A percentile compares a stretch with the other conserved stretches of the same genome.
These are phyloP conservation scores for Crataegus laevigata DNA, from an alignment of 306 rosid species.

Conservation along the genomic window DNA sequence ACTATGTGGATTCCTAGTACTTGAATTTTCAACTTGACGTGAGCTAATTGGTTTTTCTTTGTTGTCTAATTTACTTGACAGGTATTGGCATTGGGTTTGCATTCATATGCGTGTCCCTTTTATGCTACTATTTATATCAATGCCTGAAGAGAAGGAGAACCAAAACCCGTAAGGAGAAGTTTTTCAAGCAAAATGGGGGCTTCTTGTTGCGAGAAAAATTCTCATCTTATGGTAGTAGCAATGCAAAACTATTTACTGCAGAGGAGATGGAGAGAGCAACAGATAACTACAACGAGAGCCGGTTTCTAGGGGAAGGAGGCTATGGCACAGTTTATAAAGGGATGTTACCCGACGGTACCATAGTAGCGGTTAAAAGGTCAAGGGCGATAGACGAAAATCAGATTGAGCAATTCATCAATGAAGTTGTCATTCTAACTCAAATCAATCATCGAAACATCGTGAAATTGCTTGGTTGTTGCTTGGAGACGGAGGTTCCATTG, in stretches of 20 bases:
- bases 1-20: neutral
- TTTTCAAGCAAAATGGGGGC: slow-evolving; percentile 59
- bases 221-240: slow-evolving; percentile 24
- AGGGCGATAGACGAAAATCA: slow-evolving; percentile 26
- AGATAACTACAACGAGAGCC: slow-evolving; percentile 10
- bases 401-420: slow-evolving; percentile 29
- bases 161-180: slow-evolving; percentile 14
- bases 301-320: slow-evolving; percentile 28
- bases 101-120: slow-evolving; percentile 27
- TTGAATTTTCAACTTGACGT: neutral
- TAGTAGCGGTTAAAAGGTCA: slow-evolving; percentile 31
- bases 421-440: slow-evolving; percentile 40
- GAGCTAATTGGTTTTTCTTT: neutral
- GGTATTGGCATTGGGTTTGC: slow-evolving; percentile 38
- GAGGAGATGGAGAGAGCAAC: slow-evolving; percentile 47
- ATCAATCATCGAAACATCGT: slow-evolving; percentile 50
- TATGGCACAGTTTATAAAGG: slow-evolving; percentile 31
- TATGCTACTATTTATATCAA: slow-evolving; percentile 22
- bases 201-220: slow-evolving; percentile 33
- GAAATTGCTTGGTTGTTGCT: slow-evolving; percentile 40
- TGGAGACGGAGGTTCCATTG: slow-evolving; percentile 47
- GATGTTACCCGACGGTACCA: slow-evolving; percentile 16
- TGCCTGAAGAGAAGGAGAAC: slow-evolving; percentile 15
- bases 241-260: slow-evolving; percentile 30
- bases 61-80: neutral